These are phyloP conservation scores for Colletotrichum tropicicola DNA, from an alignment of 2,329 filamentous ascomycete genomes.

Conservation along the genomic window DNA sequence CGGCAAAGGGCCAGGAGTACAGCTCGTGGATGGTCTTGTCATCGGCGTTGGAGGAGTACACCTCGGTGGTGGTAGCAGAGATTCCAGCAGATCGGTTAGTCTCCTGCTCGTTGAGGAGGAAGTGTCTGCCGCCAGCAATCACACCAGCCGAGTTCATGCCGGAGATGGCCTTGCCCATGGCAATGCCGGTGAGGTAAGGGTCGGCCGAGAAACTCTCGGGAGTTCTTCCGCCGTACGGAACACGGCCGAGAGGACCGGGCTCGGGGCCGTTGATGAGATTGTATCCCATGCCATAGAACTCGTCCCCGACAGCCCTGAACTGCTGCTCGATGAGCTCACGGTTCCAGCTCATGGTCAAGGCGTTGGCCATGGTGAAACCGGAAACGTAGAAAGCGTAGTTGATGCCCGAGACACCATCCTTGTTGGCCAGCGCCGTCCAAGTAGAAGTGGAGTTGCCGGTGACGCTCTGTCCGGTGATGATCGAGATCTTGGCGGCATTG, in stretches of 20 bases:
- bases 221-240: constrained; percentile 65
- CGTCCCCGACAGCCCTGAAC: constrained; percentile 28
- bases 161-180: constrained; percentile 60
- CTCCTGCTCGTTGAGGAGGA: constrained; percentile 69
- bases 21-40: constrained; percentile 41
- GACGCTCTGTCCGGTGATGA: constrained; percentile 20
- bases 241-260: constrained; percentile 43
- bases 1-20: constrained; percentile 49
- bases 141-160: constrained; percentile 67
- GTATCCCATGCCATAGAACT: constrained; percentile 32
- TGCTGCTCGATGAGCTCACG: constrained; percentile 27
- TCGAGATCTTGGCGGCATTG: constrained; percentile 18
- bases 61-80: constrained; percentile 61
- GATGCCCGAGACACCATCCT: constrained; percentile 31
- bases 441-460: constrained; percentile 13
- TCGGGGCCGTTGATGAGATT: constrained; percentile 30
- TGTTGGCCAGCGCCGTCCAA: constrained; percentile 18
- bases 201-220: constrained; percentile 69
- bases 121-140: constrained; percentile 67
- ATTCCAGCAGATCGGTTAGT: constrained; percentile 63
- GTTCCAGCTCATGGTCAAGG: constrained; percentile 34
- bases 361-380: constrained; percentile 30
- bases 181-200: constrained; percentile 64
- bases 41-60: constrained; percentile 57
- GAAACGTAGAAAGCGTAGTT: constrained; percentile 33